Evolutionary conservation across 108 stramenopile genomes (phyloP).

Genomic region (Stephanodiscus minutulus): DNA sequence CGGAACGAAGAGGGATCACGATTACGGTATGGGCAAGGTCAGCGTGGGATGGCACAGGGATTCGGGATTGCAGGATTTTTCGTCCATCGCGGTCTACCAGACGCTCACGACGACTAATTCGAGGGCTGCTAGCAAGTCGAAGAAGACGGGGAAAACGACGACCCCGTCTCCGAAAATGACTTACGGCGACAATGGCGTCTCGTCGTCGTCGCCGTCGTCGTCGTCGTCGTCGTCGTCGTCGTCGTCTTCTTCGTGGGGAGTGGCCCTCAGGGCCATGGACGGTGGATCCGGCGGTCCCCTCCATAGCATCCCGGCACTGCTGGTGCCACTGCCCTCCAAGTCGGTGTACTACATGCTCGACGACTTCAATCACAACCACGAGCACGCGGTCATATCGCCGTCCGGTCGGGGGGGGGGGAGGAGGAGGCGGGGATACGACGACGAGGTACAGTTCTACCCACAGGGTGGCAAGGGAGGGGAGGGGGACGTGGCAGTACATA

Average conservation of each 20-base stretch:
- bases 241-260: constrained; percentile 61
- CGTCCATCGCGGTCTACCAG: constrained; percentile 84
- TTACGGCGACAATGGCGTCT: not conserved
- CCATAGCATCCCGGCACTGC: constrained; percentile 27
- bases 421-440: constrained; percentile 38
- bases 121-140: not conserved
- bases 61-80: constrained; percentile 74
- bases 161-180: not conserved
- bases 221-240: constrained; percentile 25
- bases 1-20: constrained; percentile 61
- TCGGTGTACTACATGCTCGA: constrained; percentile 87
- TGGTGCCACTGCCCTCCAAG: constrained; percentile 57
- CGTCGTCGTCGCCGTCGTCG: constrained; percentile 22
- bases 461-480: constrained; percentile 60
- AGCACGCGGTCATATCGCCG: constrained; percentile 72
- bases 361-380: constrained; percentile 86
- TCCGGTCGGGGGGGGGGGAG: not conserved
- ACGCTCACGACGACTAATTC: constrained; percentile 18
- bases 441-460: constrained; percentile 69
- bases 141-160: constrained; percentile 1
- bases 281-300: constrained; percentile 37
- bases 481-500: constrained; percentile 58
- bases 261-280: constrained; percentile 66
- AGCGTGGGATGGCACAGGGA: constrained; percentile 93
- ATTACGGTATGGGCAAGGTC: constrained; percentile 60